Conservation (phyloP, 352 stramenopile species). For the Globisporangium carolinianum region DNA sequence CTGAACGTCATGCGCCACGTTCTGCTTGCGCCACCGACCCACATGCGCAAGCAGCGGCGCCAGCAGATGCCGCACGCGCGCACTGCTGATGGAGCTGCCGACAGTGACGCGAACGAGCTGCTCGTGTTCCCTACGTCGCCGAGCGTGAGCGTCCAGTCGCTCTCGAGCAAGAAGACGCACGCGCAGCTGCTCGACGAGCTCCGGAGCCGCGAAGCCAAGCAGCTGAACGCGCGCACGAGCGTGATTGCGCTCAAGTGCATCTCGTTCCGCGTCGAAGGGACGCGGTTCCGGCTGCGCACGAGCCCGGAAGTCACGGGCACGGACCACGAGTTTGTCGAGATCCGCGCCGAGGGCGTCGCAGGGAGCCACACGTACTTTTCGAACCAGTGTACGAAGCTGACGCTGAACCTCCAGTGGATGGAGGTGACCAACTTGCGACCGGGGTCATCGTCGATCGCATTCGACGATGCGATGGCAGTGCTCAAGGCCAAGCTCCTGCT, state of each 20-base stretch:
- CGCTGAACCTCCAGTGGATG: constrained; percentile 72
- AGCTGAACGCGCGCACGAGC: constrained; percentile 23
- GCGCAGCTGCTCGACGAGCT: constrained; percentile 64
- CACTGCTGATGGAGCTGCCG: neutral
- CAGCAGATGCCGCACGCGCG: constrained; percentile 7
- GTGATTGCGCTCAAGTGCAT: constrained; percentile 55
- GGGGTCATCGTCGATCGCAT: constrained; percentile 57
- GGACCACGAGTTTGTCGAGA: constrained; percentile 73
- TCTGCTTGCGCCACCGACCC: constrained; percentile 52
- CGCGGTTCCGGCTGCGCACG: constrained; percentile 45
- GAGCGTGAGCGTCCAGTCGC: constrained; percentile 6
- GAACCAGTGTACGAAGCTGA: constrained; percentile 69
- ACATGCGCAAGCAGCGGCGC: constrained; percentile 17
- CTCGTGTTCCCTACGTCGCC: constrained; percentile 21
- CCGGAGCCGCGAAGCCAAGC: constrained; percentile 46
- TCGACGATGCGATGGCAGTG: constrained; percentile 69
- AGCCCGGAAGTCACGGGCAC: constrained; percentile 49
- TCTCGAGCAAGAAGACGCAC: constrained; percentile 50
- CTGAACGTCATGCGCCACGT: constrained; percentile 73
- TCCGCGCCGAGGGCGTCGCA: constrained; percentile 49
- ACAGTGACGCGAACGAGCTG: constrained; percentile 24
- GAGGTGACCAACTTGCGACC: constrained; percentile 80
- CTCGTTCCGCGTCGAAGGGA: constrained; percentile 53
- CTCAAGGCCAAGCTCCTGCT: constrained; percentile 64
- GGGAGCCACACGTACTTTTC: constrained; percentile 65